A percentile compares a stretch with the other conserved stretches of the same genome.
These are phyloP conservation scores for Westerdykella aurantiaca DNA, from an alignment of 2,329 filamentous ascomycete genomes.

Conservation along the genomic window DNA sequence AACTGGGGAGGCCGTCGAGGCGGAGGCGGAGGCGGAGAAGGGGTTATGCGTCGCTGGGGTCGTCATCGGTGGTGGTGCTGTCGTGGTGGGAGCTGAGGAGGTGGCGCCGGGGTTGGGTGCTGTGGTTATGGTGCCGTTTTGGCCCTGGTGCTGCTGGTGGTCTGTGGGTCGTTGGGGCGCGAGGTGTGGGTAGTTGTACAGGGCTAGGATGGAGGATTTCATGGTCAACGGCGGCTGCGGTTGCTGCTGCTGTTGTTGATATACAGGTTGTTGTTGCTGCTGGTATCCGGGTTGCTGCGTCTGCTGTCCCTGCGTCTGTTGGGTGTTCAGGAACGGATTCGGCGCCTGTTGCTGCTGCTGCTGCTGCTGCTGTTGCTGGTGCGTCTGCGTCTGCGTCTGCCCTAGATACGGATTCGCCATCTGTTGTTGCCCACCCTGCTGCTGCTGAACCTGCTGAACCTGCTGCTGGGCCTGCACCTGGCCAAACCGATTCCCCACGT, in stretches of 20 bases:
- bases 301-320: neutral
- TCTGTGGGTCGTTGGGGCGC: constrained; percentile 40
- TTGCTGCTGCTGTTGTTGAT: constrained; percentile 26
- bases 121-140: constrained; percentile 11
- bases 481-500: constrained; percentile 54
- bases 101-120: constrained; percentile 19
- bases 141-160: constrained; percentile 14
- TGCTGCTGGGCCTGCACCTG: constrained; percentile 56
- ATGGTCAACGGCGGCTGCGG: constrained; percentile 46
- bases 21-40: constrained; percentile 36
- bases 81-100: constrained; percentile 9
- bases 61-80: too few relatives aligned
- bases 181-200: constrained; percentile 61
- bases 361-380: constrained; percentile 11
- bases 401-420: constrained; percentile 19
- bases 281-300: constrained; percentile 29
- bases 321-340: neutral
- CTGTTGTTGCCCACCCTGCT: constrained; percentile 12
- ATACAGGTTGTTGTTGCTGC: constrained; percentile 26
- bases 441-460: constrained; percentile 40
- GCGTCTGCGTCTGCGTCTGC: constrained; percentile 13
- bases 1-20: neutral
- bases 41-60: constrained; percentile 52
- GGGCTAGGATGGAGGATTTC: constrained; percentile 68
- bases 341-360: constrained; percentile 20